A percentile compares a stretch with the other conserved stretches of the same genome.
phyloP scores from a whole-genome alignment of 129 eudicot species.

The Artemisia tridentata region DNA sequence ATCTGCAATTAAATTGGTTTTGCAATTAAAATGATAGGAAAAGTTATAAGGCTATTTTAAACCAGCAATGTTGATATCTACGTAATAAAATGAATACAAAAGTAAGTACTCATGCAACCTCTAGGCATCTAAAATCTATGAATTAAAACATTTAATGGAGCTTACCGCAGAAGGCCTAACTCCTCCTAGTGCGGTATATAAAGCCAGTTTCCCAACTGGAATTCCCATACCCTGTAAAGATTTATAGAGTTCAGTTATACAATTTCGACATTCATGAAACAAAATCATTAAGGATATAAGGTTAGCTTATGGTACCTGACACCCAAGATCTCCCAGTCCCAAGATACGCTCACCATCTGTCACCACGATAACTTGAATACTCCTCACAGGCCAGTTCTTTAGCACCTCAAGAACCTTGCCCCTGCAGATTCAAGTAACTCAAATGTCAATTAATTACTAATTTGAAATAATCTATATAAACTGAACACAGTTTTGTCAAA shows the following conservation, averaged over 20 bases:
- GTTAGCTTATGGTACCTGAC: conserved; percentile 53
- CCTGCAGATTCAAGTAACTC: conserved; percentile 40
- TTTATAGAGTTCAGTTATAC: neutral
- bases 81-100: conserved; percentile 10
- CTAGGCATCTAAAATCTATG: neutral
- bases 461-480: too few species aligned
- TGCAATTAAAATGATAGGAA: neutral
- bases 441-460: conserved; percentile 9
- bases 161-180: conserved; percentile 93
- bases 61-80: neutral
- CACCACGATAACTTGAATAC: conserved; percentile 87
- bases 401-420: conserved; percentile 90
- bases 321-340: conserved; percentile 96
- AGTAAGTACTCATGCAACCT: conserved; percentile 4
- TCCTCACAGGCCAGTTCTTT: conserved; percentile 84
- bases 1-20: neutral
- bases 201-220: conserved; percentile 86
- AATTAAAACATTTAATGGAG: neutral
- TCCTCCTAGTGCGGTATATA: conserved; percentile 93
- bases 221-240: conserved; percentile 85
- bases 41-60: neutral
- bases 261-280: neutral
- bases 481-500: too few species aligned
- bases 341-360: conserved; percentile 95
- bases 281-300: neutral